Evolutionary conservation across 768 basidiomycete genomes (phyloP).

Genomic region (Suillus alpinus): DNA sequence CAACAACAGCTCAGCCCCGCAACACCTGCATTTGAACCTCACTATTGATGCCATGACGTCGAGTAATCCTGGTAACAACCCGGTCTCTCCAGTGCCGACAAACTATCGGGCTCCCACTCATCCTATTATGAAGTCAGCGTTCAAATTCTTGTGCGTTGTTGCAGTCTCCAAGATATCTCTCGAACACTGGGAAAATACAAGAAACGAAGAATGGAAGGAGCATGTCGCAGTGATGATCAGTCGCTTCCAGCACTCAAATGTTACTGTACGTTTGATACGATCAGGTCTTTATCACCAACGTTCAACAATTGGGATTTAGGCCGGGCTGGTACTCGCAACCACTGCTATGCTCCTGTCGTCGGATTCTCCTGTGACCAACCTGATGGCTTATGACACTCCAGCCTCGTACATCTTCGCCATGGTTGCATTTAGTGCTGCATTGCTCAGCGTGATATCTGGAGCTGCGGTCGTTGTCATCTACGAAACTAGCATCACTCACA

Average conservation of each 20-base stretch:
- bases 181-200: not conserved
- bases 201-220: not conserved
- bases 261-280: not conserved
- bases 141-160: not conserved
- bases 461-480: not conserved
- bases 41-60: not conserved
- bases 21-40: not conserved
- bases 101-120: no score
- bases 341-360: not conserved
- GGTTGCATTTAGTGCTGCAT: not conserved
- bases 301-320: not conserved
- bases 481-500: not conserved
- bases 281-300: no score
- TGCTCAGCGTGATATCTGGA: conserved; percentile 1
- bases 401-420: not conserved
- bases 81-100: not conserved
- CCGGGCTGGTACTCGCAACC: conserved; percentile 1
- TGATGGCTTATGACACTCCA: not conserved
- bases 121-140: not conserved
- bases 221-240: not conserved
- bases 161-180: not conserved
- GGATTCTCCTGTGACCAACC: not conserved
- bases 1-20: not conserved
- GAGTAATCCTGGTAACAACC: not conserved
- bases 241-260: not conserved